Evolutionary conservation across 768 basidiomycete genomes (phyloP).

Genomic region (Lactifluus hygrophoroides): DNA sequence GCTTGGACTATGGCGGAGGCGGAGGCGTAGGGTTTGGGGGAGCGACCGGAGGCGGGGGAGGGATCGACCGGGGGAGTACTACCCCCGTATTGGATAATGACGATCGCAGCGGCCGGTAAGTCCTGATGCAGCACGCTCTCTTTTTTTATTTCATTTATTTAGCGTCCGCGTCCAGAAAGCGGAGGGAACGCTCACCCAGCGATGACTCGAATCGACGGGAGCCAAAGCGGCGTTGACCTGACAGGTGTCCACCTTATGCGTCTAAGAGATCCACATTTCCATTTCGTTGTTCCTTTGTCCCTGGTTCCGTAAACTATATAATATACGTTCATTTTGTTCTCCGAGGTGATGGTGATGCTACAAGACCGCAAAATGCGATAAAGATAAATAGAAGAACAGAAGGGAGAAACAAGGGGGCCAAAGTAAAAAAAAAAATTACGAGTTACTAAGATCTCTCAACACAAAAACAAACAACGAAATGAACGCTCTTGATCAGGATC

Average conservation of each 20-base stretch:
- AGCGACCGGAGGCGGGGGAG: conserved; percentile 23
- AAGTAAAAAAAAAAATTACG: too few species aligned
- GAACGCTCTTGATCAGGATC: background rate
- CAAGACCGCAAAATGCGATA: background rate
- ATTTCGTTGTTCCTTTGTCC: background rate
- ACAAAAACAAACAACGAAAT: background rate
- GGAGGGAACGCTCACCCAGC: conserved; percentile 21
- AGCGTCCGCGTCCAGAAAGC: conserved; percentile 9
- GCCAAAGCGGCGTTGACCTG: conserved; percentile 20
- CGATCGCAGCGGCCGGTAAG: conserved; percentile 19
- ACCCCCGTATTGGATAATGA: conserved; percentile 11
- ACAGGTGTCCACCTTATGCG: background rate
- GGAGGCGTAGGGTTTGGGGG: conserved; percentile 21
- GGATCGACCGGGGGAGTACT: conserved; percentile 22
- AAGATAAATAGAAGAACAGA: background rate
- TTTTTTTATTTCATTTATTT: background rate
- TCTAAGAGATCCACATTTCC: background rate
- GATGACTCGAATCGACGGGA: conserved; percentile 16
- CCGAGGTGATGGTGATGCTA: background rate
- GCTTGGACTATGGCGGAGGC: conserved; percentile 75
- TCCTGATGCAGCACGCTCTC: background rate
- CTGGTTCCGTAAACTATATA: background rate
- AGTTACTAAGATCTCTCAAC: too few species aligned
- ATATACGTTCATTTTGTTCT: background rate
- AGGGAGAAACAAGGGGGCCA: background rate